A percentile compares a stretch with the other conserved stretches of the same genome.
Evolutionary conservation across 73 alveolate species (phyloP).

Genomic region (Halteria grandinella): DNA sequence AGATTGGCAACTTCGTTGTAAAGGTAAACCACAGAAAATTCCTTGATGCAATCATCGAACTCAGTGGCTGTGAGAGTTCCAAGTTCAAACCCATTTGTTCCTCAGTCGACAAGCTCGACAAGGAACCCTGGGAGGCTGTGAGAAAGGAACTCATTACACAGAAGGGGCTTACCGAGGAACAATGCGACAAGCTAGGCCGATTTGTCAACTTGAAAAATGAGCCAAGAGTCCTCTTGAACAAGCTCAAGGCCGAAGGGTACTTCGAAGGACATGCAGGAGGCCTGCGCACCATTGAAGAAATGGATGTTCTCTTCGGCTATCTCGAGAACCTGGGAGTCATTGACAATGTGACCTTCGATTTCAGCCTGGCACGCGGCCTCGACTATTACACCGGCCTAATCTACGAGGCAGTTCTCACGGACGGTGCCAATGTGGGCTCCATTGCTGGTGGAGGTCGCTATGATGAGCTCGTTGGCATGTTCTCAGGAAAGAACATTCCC

Average conservation of each 20-base stretch:
- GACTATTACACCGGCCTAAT: constrained; percentile 94
- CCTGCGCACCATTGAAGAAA: constrained; percentile 72
- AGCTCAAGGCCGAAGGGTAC: constrained; percentile 60
- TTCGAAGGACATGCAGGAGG: constrained; percentile 73
- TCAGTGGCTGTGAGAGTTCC: constrained; percentile 66
- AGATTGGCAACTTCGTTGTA: too few species aligned
- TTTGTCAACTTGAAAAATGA: constrained; percentile 75
- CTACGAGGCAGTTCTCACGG: constrained; percentile 77
- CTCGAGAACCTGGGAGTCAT: constrained; percentile 65
- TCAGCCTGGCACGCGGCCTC: constrained; percentile 91
- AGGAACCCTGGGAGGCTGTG: constrained; percentile 85
- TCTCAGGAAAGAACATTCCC: constrained; percentile 79
- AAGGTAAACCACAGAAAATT: constrained; percentile 79
- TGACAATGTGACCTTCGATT: constrained; percentile 72
- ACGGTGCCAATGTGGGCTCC: constrained; percentile 75
- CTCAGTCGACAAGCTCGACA: constrained; percentile 85
- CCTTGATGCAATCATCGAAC: constrained; percentile 70
- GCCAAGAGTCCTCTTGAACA: constrained; percentile 68
- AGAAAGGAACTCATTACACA: constrained; percentile 65
- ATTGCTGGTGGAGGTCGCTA: constrained; percentile 90
- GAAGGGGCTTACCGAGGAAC: constrained; percentile 77
- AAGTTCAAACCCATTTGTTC: constrained; percentile 75
- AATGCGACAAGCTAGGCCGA: constrained; percentile 71
- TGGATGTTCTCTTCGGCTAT: constrained; percentile 71
- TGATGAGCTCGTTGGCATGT: constrained; percentile 83